These are phyloP conservation scores for Amauroascus niger DNA, from an alignment of 2,329 filamentous ascomycete species.

Conservation along the genomic window DNA sequence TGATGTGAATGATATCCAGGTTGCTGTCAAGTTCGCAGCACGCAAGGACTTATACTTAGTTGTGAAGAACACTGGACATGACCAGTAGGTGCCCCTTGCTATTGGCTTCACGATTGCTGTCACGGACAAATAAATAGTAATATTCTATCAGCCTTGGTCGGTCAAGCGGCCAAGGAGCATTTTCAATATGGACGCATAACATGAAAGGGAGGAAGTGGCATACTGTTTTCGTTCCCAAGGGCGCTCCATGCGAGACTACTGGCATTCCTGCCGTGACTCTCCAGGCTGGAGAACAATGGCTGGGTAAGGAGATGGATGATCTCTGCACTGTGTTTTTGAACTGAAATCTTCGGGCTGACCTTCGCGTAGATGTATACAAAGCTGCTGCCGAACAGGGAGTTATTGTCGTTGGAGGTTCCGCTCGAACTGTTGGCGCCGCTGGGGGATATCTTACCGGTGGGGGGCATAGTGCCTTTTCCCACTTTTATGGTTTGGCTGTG, in stretches of 20 bases:
- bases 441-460: constrained; percentile 25
- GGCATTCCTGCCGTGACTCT: constrained; percentile 23
- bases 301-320: no score
- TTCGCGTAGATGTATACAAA: constrained; percentile 20
- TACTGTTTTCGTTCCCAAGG: constrained; percentile 18
- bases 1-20: constrained; percentile 16
- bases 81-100: constrained; percentile 23
- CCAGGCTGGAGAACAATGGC: constrained; percentile 23
- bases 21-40: constrained; percentile 22
- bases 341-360: background rate
- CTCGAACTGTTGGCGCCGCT: constrained; percentile 23
- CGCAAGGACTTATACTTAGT: constrained; percentile 22
- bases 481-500: constrained; percentile 23
- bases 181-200: constrained; percentile 26
- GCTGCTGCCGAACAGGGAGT: constrained; percentile 19
- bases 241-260: constrained; percentile 15
- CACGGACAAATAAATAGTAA: background rate
- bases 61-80: constrained; percentile 26
- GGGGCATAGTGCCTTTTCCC: constrained; percentile 23
- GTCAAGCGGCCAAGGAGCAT: constrained; percentile 21
- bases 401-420: constrained; percentile 22
- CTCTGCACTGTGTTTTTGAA: no score
- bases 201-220: constrained; percentile 24
- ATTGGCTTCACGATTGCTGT: background rate
- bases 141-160: constrained; percentile 19